Percentiles rank a stretch among this genome's conserved stretches.
These are phyloP conservation scores for Lactarius vividus DNA, from an alignment of 768 basidiomycete species.

Conservation along the genomic window DNA sequence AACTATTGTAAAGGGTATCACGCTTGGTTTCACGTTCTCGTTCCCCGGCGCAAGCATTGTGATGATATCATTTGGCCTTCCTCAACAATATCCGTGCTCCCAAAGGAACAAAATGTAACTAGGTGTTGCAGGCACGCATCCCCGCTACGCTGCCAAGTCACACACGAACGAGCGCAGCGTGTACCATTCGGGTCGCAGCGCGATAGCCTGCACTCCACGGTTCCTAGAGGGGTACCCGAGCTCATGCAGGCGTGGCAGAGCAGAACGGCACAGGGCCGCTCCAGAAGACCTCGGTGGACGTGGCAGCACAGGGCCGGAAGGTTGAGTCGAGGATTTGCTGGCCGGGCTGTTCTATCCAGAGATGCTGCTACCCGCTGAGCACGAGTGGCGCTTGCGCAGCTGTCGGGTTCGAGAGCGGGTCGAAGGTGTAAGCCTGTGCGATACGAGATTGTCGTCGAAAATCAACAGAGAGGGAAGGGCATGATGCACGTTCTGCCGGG, in stretches of 20 bases:
- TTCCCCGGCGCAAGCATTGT: too few species aligned
- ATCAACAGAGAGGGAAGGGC: not conserved
- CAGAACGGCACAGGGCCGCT: slow-evolving; percentile 57
- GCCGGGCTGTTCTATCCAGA: slow-evolving; percentile 74
- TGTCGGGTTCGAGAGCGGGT: slow-evolving; percentile 60
- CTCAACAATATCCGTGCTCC: too few species aligned
- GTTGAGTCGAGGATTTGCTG: slow-evolving; percentile 67
- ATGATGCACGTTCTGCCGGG: slow-evolving; percentile 64
- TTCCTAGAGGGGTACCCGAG: not conserved
- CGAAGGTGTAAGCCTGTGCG: slow-evolving; percentile 57
- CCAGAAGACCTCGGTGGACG: slow-evolving; percentile 78
- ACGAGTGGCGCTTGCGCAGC: slow-evolving; percentile 50
- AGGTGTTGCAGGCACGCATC: too few species aligned
- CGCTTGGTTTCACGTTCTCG: too few species aligned
- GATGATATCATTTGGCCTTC: too few species aligned
- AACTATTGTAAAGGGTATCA: too few species aligned
- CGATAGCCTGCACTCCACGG: too few species aligned
- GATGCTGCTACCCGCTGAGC: slow-evolving; percentile 63
- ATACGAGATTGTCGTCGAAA: not conserved
- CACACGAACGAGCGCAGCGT: too few species aligned
- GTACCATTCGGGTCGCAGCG: too few species aligned
- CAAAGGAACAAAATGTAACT: too few species aligned
- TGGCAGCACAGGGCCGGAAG: slow-evolving; percentile 70
- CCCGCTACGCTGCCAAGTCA: too few species aligned
- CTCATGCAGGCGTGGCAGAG: slow-evolving; percentile 61